Base-by-base conservation (phyloP, 106 monocot species). In the Dendrobium officinale region DNA sequence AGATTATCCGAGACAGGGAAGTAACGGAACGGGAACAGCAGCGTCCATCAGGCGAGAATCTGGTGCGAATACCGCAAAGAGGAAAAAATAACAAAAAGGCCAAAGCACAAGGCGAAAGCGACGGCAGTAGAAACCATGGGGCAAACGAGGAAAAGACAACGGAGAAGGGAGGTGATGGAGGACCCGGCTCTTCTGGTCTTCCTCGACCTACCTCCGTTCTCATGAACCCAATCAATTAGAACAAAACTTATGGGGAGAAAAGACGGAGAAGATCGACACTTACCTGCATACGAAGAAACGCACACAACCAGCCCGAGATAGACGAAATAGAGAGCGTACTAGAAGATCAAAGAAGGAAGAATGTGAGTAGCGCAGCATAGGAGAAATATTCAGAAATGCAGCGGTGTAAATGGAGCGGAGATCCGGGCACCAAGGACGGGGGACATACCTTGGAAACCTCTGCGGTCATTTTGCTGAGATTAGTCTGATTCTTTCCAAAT, bases 251-350 rank as follows among this genome's bases (percentile, higher is more conserved):
- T 47, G 15, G 64, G 55, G 33, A 7, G 11, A 13, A 16, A 76
- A 49, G 26, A 76, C 48, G 6, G 20, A 43, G n/a, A 19, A 29
- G 67, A 77, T 3, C 2, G 56, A 9, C 42, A 47, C 90, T 87
- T 76, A 99, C 98, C 98, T 24, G 98, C 95, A 79, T 99, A 99
- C 7, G 98, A 99, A 45, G 98, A 99, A 17, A 90, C 26, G 88
- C 95, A 99, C 37, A 99, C 98, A 72, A 95, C 85, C 33, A 99
- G 83, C 45, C 98, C 98, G 40, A 99, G 88, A 81, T 99, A 99
- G 78, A 99, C 91, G 85, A 99, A 99, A 77, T 91, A 99, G 4
- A 99, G 88, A 33, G 98, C 86, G 67, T 99, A 99, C 98, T 99
- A 88, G 72, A 79, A 64, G 6, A 58, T 54, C 3, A 70, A 24